phyloP scores from a whole-genome alignment of 495 filamentous ascomycete species.

The Sabuloglossum arenarium region DNA sequence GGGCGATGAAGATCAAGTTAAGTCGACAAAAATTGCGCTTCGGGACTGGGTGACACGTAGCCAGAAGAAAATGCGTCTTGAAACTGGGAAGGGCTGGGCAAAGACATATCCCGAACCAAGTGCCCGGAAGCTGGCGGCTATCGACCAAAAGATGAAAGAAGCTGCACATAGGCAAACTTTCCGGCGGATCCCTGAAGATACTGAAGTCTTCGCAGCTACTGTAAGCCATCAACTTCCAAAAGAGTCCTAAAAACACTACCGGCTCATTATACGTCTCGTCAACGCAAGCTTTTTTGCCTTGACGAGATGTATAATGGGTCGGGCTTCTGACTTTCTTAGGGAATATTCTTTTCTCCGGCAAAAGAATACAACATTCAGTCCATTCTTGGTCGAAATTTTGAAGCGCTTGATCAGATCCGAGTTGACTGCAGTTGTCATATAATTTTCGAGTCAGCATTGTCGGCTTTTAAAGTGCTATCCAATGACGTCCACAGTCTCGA shows the following conservation, averaged over 20 bases:
- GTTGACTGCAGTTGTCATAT: conserved; percentile 16
- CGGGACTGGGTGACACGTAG: conserved; percentile 1
- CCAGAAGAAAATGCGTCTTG: not conserved
- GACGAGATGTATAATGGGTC: not conserved
- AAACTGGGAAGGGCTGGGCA: not conserved
- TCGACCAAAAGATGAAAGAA: conserved; percentile 10
- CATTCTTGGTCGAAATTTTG: conserved; percentile 23
- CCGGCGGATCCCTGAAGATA: conserved; percentile 15
- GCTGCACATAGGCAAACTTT: conserved; percentile 13
- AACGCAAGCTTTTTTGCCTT: too few species aligned
- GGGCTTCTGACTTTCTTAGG: conserved; percentile 12
- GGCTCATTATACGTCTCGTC: too few species aligned
- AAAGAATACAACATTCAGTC: conserved; percentile 19
- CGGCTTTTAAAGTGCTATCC: conserved; percentile 16
- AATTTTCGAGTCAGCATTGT: conserved; percentile 14
- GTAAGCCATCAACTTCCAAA: not conserved
- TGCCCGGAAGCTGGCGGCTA: conserved; percentile 8
- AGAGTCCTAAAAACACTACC: too few species aligned
- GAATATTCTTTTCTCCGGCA: conserved; percentile 25
- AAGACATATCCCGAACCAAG: not conserved
- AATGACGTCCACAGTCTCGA: conserved; percentile 10
- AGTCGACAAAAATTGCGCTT: conserved; percentile 8
- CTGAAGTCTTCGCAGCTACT: conserved; percentile 6
- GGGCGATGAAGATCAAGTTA: conserved; percentile 6
- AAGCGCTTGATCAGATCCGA: conserved; percentile 27